Evolutionary conservation across 768 basidiomycete genomes (phyloP).

Genomic region (Lanmaoa pseudosensibilis): DNA sequence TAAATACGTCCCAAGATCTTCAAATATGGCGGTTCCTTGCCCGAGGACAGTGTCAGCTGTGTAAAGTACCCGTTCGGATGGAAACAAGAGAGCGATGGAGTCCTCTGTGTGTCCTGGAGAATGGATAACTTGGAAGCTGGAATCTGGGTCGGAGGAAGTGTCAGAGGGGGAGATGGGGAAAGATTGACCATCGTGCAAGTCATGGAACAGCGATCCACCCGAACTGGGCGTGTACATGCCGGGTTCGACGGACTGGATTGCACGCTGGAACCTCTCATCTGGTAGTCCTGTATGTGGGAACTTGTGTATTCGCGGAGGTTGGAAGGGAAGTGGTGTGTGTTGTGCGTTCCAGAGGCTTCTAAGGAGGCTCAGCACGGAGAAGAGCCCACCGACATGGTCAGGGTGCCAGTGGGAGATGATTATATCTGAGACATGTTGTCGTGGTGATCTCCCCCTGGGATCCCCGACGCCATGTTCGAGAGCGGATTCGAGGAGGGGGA

Average conservation of each 20-base stretch:
- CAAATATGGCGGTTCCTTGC: constrained; percentile 86
- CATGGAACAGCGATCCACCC: constrained; percentile 51
- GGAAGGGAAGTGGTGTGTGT: constrained; percentile 47
- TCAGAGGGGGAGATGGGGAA: constrained; percentile 36
- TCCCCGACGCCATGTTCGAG: constrained; percentile 43
- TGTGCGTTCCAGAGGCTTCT: constrained; percentile 58
- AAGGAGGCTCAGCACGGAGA: constrained; percentile 66
- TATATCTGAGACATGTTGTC: constrained; percentile 74
- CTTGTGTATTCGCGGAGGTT: constrained; percentile 76
- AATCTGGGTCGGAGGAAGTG: constrained; percentile 1
- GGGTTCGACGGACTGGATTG: constrained; percentile 38
- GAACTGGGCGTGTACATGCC: constrained; percentile 48
- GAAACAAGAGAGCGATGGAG: constrained; percentile 72
- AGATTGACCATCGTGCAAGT: constrained; percentile 55
- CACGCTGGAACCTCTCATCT: constrained; percentile 36
- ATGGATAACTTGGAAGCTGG: constrained; percentile 63
- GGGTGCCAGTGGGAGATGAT: constrained; percentile 88
- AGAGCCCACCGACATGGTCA: constrained; percentile 83
- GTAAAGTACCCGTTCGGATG: constrained; percentile 73
- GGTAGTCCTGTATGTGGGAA: constrained; percentile 43
- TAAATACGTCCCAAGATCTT: constrained; percentile 74
- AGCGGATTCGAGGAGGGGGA: constrained; percentile 61
- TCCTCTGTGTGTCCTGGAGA: constrained; percentile 92
- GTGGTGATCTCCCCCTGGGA: not conserved
- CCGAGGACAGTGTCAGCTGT: constrained; percentile 92